Evolutionary conservation across 139 green algal genomes (phyloP).

Genomic region (Nannochloris sp.): DNA sequence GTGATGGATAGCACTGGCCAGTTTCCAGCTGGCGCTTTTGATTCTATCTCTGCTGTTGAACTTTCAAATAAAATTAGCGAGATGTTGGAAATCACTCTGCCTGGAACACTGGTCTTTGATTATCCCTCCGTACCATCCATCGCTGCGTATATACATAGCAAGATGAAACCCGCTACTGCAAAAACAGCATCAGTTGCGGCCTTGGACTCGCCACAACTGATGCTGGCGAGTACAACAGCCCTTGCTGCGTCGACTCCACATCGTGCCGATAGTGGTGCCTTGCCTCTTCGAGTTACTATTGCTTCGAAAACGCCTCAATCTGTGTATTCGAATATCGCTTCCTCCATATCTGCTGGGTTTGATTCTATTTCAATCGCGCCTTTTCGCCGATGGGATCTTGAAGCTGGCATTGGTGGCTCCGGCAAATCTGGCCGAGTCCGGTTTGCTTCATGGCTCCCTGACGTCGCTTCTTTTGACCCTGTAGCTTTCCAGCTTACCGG

Average conservation of each 20-base stretch:
- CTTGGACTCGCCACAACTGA: no score
- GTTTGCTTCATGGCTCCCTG: conserved; percentile 49
- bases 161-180: background rate
- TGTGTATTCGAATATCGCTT: background rate
- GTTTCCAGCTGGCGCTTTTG: conserved; percentile 40
- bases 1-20: background rate
- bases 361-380: conserved; percentile 30
- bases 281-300: no score
- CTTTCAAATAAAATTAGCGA: conserved; percentile 36
- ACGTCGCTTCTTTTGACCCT: conserved; percentile 36
- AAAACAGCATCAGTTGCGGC: no score
- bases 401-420: background rate
- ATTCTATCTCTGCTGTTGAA: conserved; percentile 66
- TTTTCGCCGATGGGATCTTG: conserved; percentile 36
- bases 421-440: background rate
- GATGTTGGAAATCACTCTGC: conserved; percentile 3
- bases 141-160: conserved; percentile 13
- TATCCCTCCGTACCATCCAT: conserved; percentile 41
- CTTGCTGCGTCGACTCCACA: no score
- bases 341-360: no score
- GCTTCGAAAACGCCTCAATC: background rate
- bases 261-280: no score
- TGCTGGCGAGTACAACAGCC: no score
- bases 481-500: conserved; percentile 28
- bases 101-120: conserved; percentile 44